Conservation (phyloP, 441 rosid species). For the Geranium incanum region DNA sequence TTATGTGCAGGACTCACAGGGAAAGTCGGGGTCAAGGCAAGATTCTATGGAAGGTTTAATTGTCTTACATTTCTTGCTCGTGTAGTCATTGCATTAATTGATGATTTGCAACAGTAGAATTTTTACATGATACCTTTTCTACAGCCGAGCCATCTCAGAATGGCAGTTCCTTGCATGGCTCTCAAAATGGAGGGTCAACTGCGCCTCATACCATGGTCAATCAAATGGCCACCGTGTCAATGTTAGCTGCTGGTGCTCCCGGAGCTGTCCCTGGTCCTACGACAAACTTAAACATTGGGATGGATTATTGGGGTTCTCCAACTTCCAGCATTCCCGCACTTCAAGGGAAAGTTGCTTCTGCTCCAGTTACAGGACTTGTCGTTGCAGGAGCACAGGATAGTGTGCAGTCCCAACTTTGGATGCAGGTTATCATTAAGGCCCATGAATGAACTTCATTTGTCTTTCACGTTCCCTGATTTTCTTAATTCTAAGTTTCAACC, state of each 20-base stretch:
- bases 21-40: conserved; percentile 67
- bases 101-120: conserved; percentile 2
- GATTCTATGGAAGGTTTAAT: conserved; percentile 58
- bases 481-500: too few species aligned
- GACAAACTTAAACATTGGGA: conserved; percentile 84
- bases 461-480: too few species aligned
- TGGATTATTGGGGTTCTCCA: conserved; percentile 89
- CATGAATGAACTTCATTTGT: background rate
- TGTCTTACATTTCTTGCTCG: conserved; percentile 14
- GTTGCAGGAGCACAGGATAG: conserved; percentile 59
- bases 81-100: conserved; percentile 3
- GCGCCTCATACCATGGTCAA: conserved; percentile 42
- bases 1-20: conserved; percentile 57
- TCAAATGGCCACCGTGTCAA: conserved; percentile 39
- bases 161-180: conserved; percentile 52
- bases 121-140: conserved; percentile 19
- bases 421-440: conserved; percentile 46
- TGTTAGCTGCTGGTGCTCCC: conserved; percentile 42
- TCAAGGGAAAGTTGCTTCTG: conserved; percentile 59
- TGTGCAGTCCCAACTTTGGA: conserved; percentile 69
- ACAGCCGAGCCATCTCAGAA: conserved; percentile 66
- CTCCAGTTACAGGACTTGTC: conserved; percentile 60
- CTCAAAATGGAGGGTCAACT: conserved; percentile 57
- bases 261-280: conserved; percentile 66
- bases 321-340: conserved; percentile 49